Evolutionary conservation across 2,329 filamentous ascomycete species (phyloP).

Genomic region (Ophiostoma himal-ulmi): DNA sequence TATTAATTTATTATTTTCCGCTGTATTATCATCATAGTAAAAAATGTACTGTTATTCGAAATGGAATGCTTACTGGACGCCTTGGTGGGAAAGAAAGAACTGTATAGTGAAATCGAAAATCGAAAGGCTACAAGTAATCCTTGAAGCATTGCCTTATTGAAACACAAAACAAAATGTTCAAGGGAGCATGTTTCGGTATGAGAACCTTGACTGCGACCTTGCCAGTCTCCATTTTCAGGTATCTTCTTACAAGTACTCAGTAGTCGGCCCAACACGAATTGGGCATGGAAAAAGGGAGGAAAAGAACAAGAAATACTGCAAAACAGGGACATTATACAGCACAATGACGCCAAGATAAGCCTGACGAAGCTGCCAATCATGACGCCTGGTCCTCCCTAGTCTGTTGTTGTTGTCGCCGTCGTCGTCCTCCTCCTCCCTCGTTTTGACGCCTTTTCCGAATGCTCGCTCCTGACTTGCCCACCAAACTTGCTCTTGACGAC

Average conservation of each 20-base stretch:
- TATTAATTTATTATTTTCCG: not conserved
- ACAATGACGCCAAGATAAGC: constrained; percentile 10
- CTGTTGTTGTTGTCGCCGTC: not conserved
- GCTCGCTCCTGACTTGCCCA: not conserved
- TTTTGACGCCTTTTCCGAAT: not conserved
- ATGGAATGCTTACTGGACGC: not conserved
- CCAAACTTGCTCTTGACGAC: not conserved
- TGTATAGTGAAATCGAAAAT: not conserved
- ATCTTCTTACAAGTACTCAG: not conserved
- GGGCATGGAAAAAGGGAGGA: not conserved
- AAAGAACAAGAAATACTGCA: not conserved
- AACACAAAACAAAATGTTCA: not conserved
- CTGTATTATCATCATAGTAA: not conserved
- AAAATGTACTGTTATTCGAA: not conserved
- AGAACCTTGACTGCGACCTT: not conserved
- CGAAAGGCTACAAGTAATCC: not conserved
- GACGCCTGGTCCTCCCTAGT: not conserved
- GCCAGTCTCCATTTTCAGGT: not conserved
- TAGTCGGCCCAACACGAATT: not conserved
- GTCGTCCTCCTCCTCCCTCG: not conserved
- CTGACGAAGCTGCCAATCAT: not conserved
- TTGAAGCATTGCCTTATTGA: not conserved
- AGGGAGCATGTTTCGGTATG: not conserved
- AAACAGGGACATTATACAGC: constrained; percentile 8
- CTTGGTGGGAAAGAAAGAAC: not conserved